Base-by-base conservation (phyloP, 257 asterid genomes). In the Ocimum tenuiflorum region DNA sequence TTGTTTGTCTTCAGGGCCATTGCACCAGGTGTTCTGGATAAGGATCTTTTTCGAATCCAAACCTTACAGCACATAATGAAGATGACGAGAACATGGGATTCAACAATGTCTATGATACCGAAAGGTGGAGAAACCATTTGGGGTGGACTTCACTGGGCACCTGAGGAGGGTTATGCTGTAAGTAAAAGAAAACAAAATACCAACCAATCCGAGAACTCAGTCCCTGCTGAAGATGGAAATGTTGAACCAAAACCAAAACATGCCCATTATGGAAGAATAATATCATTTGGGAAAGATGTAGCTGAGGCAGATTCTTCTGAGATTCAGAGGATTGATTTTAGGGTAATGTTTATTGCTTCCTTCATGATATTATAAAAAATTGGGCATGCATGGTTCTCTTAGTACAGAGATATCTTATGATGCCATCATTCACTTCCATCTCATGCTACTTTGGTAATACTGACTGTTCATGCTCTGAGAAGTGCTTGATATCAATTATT, bases 11-110 rank as follows among this genome's bases (percentile, higher is more conserved):
- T 78, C 79, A 87, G 95, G 86, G 89, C 91, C 41, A 69, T 87
- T 39, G 88, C 92, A 18, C 92, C 95, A 1, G 90, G 85, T 38
- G 95, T 87, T 70, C 75, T 87, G 65, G 90, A 87, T 35, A 71
- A 72, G 78, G 95, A 87, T 77, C 57, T 87, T 55, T 91, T 91
- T 73, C 82, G 80, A 60, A 66, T 91, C 71, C 95, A 88, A 77
- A 91, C 97, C 23, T 71, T 91, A 38, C 95, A 88, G 78, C 88
- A 88, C 75, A 56, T 91, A 56, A 91, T 91, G 97, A 88, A 61
- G 87, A 91, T 91, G 97, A 86, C 96, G 3, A 80, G 97, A 68
- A 88, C 97, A 69, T 91, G 97, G 97, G 97, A 91, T 76, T 83
- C 97, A 27, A 91, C 97, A 45, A 86, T 91, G 94, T 91, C 97